Base-by-base conservation (phyloP, 2,329 filamentous ascomycete species). In the Colletotrichum salicis region DNA sequence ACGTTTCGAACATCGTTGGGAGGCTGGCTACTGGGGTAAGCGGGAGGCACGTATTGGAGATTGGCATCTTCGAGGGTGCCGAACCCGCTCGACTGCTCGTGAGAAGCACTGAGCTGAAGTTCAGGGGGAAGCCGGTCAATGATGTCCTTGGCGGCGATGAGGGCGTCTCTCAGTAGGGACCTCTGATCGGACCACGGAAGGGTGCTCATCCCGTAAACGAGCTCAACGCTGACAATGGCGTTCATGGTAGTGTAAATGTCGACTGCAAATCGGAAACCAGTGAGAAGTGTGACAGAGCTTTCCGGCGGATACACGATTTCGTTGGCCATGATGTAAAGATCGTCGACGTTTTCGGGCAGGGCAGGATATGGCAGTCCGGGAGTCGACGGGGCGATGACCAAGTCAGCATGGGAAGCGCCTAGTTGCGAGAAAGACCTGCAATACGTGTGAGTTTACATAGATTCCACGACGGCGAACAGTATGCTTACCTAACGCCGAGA, bases 231-330 rank as follows among this genome's bases (percentile, higher is more conserved):
- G 1, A 93, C 88, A 4, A 97, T 84, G 4, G 91, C 87, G 67
- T 93, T 94, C 86, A 96, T 96, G 2, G 94, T 95, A 75, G 89
- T 89, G 80, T 94, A 97, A 45, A 96, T 90, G 62, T 91, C 89
- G 41, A 94, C 90, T 71, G 92, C 94, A 68, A 92, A 88, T 72
- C 95, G 95, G 84, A 97, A 97, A 0, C 93, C 95, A 0, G 92
- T 90, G 57, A 97, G 84, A 48, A 92, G 87, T 0, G 94, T 93
- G 1, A 95, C 83, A 1, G 88, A 85, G 5, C 90, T 91, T 22
- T 89, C 83, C 2, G 93, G 92, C 76, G 96, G 94, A 8, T 88
- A 85, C 37, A 92, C 88, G 63, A 96, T 89, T 73, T 93, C 90
- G 29, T 91, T 89, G 1, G 91, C 85, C 70, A 91, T 91, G 70